phyloP scores from a whole-genome alignment of 2,329 filamentous ascomycete genomes.

The Hymenoscyphus albidus region DNA sequence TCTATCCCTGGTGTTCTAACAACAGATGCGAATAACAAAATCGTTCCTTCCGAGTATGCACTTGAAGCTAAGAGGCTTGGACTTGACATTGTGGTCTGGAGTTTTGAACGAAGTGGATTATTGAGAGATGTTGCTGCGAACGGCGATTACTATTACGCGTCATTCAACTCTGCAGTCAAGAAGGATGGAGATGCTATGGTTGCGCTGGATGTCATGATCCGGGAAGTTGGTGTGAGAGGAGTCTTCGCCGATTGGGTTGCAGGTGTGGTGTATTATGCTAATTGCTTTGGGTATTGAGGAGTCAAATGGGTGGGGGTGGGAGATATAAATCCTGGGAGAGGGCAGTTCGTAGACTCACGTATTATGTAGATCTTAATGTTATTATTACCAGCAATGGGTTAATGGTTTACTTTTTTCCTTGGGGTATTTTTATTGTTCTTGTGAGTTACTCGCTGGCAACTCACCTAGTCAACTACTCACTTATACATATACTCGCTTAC shows the following conservation, averaged over 20 bases:
- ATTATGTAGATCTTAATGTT: too few species aligned
- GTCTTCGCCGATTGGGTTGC: slow-evolving; percentile 23
- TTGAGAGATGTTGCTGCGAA: slow-evolving; percentile 8
- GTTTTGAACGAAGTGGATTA: slow-evolving; percentile 20
- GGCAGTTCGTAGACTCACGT: too few species aligned
- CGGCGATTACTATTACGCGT: slow-evolving; percentile 19
- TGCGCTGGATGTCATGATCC: slow-evolving; percentile 19
- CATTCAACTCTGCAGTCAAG: slow-evolving; percentile 12
- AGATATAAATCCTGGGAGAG: not conserved
- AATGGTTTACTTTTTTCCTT: slow-evolving; percentile 8
- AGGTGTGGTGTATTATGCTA: slow-evolving; percentile 22
- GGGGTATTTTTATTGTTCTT: slow-evolving; percentile 22
- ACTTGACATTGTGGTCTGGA: slow-evolving; percentile 23
- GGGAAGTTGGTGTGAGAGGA: slow-evolving; percentile 19
- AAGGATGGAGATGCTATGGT: slow-evolving; percentile 20
- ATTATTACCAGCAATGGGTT: too few species aligned
- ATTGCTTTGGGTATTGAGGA: slow-evolving; percentile 16
- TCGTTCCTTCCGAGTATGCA: slow-evolving; percentile 21
- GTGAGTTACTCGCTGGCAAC: too few species aligned
- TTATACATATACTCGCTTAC: too few species aligned
- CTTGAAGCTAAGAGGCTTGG: slow-evolving; percentile 15
- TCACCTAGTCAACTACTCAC: too few species aligned
- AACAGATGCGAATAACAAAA: slow-evolving; percentile 16
- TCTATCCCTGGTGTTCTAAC: slow-evolving; percentile 20
- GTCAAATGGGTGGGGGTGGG: not conserved